phyloP scores from a whole-genome alignment of 2,329 filamentous ascomycete genomes.

The Arthrobotrys musiformis region DNA sequence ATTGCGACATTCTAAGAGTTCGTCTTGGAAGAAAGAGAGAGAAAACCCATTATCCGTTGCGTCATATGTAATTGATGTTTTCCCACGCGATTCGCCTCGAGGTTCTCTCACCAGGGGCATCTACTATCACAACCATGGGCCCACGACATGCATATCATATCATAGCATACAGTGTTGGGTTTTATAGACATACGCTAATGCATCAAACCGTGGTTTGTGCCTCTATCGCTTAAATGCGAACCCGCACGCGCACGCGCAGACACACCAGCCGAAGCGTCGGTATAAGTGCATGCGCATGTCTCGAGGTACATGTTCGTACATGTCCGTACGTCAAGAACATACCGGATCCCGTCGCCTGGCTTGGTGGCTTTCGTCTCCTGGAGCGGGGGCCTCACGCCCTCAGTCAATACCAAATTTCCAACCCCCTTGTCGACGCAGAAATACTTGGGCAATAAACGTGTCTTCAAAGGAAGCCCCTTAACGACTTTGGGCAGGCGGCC shows the following conservation, averaged over 20 bases:
- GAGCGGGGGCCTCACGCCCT: conserved; percentile 6
- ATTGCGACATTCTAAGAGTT: conserved; percentile 31
- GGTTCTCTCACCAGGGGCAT: conserved; percentile 13
- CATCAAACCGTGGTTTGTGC: conserved; percentile 29
- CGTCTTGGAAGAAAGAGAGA: too few species aligned
- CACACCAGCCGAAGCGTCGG: conserved; percentile 38
- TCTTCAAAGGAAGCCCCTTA: conserved; percentile 46
- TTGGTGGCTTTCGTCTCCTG: conserved; percentile 51
- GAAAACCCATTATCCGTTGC: conserved; percentile 31
- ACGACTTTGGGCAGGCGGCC: conserved; percentile 38
- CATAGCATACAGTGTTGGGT: neutral
- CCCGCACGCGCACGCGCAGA: neutral
- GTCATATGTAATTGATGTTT: conserved; percentile 33
- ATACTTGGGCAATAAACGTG: conserved; percentile 29
- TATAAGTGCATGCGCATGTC: conserved; percentile 33
- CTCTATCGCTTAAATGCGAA: conserved; percentile 27
- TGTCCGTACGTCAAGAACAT: too few species aligned
- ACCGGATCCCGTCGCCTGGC: conserved; percentile 29
- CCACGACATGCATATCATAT: conserved; percentile 1
- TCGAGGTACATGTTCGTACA: too few species aligned
- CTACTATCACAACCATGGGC: too few species aligned
- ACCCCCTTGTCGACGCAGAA: conserved; percentile 34
- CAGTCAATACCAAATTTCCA: conserved; percentile 13
- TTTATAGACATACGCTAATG: conserved; percentile 10
- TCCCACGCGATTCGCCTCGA: conserved; percentile 15